Conservation (phyloP, 225 moss, liverwort and hornwort genomes). For the Marchantia polymorpha region DNA sequence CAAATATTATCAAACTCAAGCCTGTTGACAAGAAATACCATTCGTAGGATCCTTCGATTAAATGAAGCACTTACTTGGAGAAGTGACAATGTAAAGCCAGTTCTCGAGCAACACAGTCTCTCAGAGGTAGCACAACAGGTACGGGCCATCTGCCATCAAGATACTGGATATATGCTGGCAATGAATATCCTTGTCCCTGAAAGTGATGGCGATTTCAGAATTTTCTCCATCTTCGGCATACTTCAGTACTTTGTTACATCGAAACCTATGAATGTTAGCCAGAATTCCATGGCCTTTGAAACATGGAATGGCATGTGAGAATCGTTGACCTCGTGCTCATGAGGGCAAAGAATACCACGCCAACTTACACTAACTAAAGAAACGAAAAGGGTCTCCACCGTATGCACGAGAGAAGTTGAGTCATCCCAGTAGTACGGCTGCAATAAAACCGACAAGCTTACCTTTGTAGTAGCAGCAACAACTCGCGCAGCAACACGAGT, state of each 20-base stretch:
- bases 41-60: background rate
- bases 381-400: background rate
- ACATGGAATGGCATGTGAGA: background rate
- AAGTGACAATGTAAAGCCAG: slow-evolving; percentile 68
- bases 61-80: slow-evolving; percentile 63
- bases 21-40: background rate
- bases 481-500: slow-evolving; percentile 83
- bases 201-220: background rate
- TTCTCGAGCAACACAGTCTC: slow-evolving; percentile 81
- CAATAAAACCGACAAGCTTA: slow-evolving; percentile 8
- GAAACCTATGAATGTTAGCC: background rate
- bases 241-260: background rate
- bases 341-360: too few relatives aligned
- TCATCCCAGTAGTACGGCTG: background rate
- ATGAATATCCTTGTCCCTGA: slow-evolving; percentile 89
- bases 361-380: background rate
- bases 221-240: background rate
- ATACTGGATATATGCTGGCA: slow-evolving; percentile 83
- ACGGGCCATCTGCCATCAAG: slow-evolving; percentile 85
- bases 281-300: background rate
- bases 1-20: background rate
- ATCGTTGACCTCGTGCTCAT: background rate
- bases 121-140: slow-evolving; percentile 73
- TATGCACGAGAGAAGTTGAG: background rate
- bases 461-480: slow-evolving; percentile 87